phyloP scores from a whole-genome alignment of 345 rosid species.

The Salix arbutifolia region DNA sequence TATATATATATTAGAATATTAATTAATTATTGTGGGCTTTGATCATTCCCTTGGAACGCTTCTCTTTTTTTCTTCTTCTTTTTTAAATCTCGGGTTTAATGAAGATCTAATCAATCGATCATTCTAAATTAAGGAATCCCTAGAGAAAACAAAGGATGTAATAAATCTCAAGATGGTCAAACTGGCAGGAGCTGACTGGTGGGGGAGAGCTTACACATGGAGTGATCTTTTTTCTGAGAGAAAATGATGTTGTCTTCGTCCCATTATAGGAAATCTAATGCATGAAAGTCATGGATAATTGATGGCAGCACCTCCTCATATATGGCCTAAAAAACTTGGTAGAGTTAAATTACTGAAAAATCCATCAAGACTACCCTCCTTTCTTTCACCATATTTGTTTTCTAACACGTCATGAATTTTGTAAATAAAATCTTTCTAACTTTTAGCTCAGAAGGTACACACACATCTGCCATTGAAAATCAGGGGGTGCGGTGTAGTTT shows the following conservation, averaged over 20 bases:
- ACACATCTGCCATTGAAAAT: background rate
- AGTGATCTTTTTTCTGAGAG: constrained; percentile 14
- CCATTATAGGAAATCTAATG: background rate
- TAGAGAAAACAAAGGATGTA: background rate
- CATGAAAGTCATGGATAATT: constrained; percentile 18
- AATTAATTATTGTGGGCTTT: background rate
- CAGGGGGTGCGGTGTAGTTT: background rate
- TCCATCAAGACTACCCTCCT: background rate
- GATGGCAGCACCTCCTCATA: background rate
- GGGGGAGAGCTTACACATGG: constrained; percentile 6
- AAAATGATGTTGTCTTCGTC: constrained; percentile 47
- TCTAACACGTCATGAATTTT: background rate
- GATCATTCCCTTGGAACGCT: background rate
- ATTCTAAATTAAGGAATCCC: too few relatives aligned
- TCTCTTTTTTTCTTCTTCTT: background rate
- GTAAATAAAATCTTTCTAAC: too few relatives aligned
- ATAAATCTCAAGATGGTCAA: constrained; percentile 3
- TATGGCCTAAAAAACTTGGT: background rate
- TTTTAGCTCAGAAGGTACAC: background rate
- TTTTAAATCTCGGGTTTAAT: constrained; percentile 1
- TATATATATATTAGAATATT: background rate
- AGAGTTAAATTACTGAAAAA: background rate
- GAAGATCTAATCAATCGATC: background rate
- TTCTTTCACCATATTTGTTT: background rate
- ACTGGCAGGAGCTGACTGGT: constrained; percentile 11